Base-by-base conservation (phyloP, 2,329 filamentous ascomycete species). In the Aspergillus sp. region DNA sequence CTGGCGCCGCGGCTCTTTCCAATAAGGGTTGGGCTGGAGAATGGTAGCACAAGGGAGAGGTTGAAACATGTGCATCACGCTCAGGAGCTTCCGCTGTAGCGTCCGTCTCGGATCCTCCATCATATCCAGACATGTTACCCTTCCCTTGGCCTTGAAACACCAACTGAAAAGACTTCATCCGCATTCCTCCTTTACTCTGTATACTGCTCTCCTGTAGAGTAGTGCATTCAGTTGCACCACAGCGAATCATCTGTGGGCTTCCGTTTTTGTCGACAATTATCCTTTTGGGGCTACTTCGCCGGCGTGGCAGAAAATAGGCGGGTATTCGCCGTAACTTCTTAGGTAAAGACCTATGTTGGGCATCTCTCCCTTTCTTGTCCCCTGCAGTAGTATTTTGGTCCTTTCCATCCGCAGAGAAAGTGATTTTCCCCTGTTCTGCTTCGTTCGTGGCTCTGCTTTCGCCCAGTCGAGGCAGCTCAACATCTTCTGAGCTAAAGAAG, bases 201-300 rank as follows among this genome's bases (percentile, higher is more conserved):
- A 38, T 11, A 38, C 19, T n/a, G 17, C 24, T 16, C 17, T 13
- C 42, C n/a, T 33, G 20, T 16, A 17, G 9, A 45, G 10, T 26
- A 5, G 11, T 20, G 38, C 36, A 22, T 36, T 47, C 38, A 9
- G 30, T 40, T 6, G 22, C 16, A 3, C 13, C n/a, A 10, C 30
- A 41, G 1, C 45, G 47, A 5, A 58, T 16, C 24, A 65, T 62
- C 41, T 62, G 62, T 33, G 71, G 71, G 49, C 70, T 73, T 33
- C 71, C 71, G 55, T 73, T 70, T 9, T 57, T 56, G 50, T 73
- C 70, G 9, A 73, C 70, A 16, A 67, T 65, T 5, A 57, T 62
- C 22, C 49, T 58, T 47, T 44, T 60, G 9, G 48, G 43, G 1
- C 40, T 53, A 7, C 45, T 45, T 9, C 49, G 51, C 20, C 43